Evolutionary conservation across 192 early-diverging fungal species (phyloP), one percentile per base, ranked within the genome.

Genomic region (Mortierella alpina): DNA sequence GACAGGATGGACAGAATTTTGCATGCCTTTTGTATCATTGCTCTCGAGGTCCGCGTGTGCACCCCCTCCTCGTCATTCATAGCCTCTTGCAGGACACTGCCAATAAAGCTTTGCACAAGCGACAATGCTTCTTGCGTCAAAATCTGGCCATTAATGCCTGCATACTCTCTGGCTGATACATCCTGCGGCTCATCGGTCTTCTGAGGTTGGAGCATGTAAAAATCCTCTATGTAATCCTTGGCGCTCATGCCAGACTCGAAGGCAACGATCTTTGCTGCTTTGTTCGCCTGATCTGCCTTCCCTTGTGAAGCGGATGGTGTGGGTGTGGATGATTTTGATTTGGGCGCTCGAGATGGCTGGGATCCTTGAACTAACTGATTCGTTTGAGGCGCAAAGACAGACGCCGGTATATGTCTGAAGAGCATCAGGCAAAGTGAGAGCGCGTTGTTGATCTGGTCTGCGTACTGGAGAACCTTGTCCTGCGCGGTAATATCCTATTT

Each of bases 181-280:
- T 63, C 58, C 7, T 55, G 39, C 13, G 12, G 58, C 42, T 68
- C 65, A 11, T 68, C 44, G 10, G 64, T 3, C 46, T 72, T 56
- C 46, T 63, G 69, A 55, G 58, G 59, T 49, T 40, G 62, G 42
- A 72, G 66, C 61, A 73, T 66, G 54, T 87, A 89, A 59, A 83
- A 89, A 14, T 86, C 84, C n/a, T 81, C 75, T 14, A 84, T 83
- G 54, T 89, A 89, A 17, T 82, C 82, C 44, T 85, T 60, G 22
- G 82, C 75, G 63, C 80, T 73, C 57, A 74, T 84, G 20, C 73
- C 83, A 7, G 70, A 0, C 8, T 63, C 63, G 50, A 88, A 89
- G 59, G 85, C 46, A 10, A 72, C 48, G 12, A 70, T 45, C 20
- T 70, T 64, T 2, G 79, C 49, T 39, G 51, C 13, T 0, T 44